phyloP scores from a whole-genome alignment of 805 yeast genomes.

The Nakazawaea populi region DNA sequence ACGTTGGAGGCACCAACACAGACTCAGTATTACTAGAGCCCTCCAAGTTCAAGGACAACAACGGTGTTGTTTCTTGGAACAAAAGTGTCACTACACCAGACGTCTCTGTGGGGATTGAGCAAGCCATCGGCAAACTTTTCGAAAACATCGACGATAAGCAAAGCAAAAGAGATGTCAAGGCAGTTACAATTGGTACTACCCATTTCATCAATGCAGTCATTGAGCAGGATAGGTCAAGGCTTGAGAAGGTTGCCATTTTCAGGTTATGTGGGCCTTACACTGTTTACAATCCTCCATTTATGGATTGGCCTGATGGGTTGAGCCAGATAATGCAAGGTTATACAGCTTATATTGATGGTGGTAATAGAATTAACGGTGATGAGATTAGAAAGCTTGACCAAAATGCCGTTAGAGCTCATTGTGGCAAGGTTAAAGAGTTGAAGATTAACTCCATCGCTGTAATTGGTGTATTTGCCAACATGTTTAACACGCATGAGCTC shows the following conservation, averaged over 20 bases:
- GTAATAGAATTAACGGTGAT: slow-evolving; percentile 34
- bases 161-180: slow-evolving; percentile 22
- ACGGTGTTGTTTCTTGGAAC: slow-evolving; percentile 34
- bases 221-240: slow-evolving; percentile 34
- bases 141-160: slow-evolving; percentile 13
- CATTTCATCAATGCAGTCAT: slow-evolving; percentile 46
- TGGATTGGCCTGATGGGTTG: slow-evolving; percentile 37
- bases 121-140: slow-evolving; percentile 30
- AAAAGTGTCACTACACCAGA: slow-evolving; percentile 38
- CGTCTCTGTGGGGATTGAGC: slow-evolving; percentile 35
- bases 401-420: slow-evolving; percentile 23
- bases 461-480: slow-evolving; percentile 34
- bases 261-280: slow-evolving; percentile 40
- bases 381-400: slow-evolving; percentile 28
- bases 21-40: slow-evolving; percentile 41
- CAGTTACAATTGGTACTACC: slow-evolving; percentile 46
- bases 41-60: slow-evolving; percentile 14
- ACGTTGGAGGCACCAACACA: slow-evolving; percentile 48
- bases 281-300: slow-evolving; percentile 30
- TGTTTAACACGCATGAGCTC: slow-evolving; percentile 32
- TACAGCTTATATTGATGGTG: slow-evolving; percentile 31
- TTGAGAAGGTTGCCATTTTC: slow-evolving; percentile 38
- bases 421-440: slow-evolving; percentile 22
- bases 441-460: slow-evolving; percentile 33
- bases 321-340: slow-evolving; percentile 28